These are phyloP conservation scores for Hypocreales sp. DNA, from an alignment of 2,329 filamentous ascomycete genomes.

Conservation along the genomic window DNA sequence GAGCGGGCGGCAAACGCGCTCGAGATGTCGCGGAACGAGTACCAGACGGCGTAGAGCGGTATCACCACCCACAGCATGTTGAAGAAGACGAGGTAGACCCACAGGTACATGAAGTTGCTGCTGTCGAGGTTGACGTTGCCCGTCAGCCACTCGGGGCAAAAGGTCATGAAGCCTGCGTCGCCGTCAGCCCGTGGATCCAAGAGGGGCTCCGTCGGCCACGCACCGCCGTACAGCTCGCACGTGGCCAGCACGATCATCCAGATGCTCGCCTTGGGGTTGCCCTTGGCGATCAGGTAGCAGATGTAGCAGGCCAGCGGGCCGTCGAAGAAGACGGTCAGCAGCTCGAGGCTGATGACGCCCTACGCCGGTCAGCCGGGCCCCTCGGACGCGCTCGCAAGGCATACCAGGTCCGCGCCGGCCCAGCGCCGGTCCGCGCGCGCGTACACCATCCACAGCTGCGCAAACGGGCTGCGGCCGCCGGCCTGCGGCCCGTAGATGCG, in stretches of 20 bases:
- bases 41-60: constrained; percentile 42
- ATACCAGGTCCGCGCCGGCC: constrained; percentile 44
- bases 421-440: constrained; percentile 47
- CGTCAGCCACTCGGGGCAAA: constrained; percentile 53
- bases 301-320: constrained; percentile 44
- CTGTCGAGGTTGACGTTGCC: constrained; percentile 46
- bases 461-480: constrained; percentile 36
- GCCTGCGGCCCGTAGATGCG: constrained; percentile 42
- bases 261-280: constrained; percentile 38
- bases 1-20: constrained; percentile 27
- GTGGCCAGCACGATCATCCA: constrained; percentile 51
- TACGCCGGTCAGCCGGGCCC: constrained; percentile 8
- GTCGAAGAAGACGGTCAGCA: constrained; percentile 48
- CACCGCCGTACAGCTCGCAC: constrained; percentile 50
- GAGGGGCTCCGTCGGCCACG: constrained; percentile 6
- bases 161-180: constrained; percentile 50
- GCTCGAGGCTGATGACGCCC: constrained; percentile 47
- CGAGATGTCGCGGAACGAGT: constrained; percentile 37
- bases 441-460: constrained; percentile 54
- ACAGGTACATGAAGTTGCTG: constrained; percentile 53
- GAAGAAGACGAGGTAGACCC: constrained; percentile 55
- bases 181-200: not conserved
- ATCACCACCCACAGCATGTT: constrained; percentile 53
- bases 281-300: constrained; percentile 42
- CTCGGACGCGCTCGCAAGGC: constrained; percentile 6